Evolutionary conservation across 1,284 basidiomycete species (phyloP), one percentile per base, ranked within the genome.

Genomic region (Cryptococcus sp.): DNA sequence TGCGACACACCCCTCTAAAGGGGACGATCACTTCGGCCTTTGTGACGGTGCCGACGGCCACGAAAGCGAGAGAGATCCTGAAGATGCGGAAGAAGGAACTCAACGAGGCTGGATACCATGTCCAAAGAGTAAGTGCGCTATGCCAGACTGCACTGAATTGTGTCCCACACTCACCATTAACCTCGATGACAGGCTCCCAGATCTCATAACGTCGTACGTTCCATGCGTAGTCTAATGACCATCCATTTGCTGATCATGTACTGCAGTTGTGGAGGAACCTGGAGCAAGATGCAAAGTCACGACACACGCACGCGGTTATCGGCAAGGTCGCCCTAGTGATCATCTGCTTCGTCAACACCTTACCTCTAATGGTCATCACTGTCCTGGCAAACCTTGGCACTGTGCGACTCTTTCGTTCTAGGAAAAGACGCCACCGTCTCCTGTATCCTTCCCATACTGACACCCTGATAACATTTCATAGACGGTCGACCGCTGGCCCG

Each of bases 231-330:
- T 54, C 21, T 49, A 37, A 21, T 47, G 15, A 49, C 39, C 11
- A 18, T 53, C 16, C 21, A 24, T 38, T 28, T 46, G 28, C 46
- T 46, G 15, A 46, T 20, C 18, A 1, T 24, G 16, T 23, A n/a
- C 1, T 33, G 1, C 20, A 70, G 69, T 55, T 70, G 7, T 72
- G 67, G 67, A 54, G 58, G 37, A 72, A 72, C 50, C 61, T 70
- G 5, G 66, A 67, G 33, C 56, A 62, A 39, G 62, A 63, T 46
- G 58, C 55, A 3, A 54, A 61, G 38, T 53, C 60, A 13, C 49
- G 60, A 16, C 56, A 52, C 9, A 50, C 54, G 1, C 62, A 66
- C 23, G 50, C 52, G 6, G 49, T 61, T 4, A 59, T 61, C 6
- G 70, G 66, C n/a, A 60, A 56, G 21, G 21, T 63, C 4, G 50